Evolutionary conservation across 1,284 basidiomycete genomes (phyloP).

Genomic region (Afroboletus lepidellus): DNA sequence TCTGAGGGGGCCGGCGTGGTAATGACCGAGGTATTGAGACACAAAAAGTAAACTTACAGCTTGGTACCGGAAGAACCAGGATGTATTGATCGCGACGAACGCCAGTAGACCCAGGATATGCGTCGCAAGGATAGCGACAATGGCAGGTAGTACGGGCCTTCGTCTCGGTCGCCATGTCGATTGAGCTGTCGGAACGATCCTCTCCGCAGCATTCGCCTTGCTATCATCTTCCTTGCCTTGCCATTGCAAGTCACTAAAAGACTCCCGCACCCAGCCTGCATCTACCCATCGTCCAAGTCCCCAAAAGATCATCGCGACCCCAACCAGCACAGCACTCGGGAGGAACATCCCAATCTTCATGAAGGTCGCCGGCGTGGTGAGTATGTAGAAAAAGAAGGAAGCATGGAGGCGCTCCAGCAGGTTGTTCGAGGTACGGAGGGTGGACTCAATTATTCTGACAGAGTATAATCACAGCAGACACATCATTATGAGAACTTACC

Average conservation of each 20-base stretch:
- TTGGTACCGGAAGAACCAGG: conserved; percentile 41
- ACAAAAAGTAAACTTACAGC: conserved; percentile 35
- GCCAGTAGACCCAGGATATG: conserved; percentile 51
- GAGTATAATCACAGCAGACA: background rate
- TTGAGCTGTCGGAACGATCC: conserved; percentile 1
- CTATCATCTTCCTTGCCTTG: conserved; percentile 14
- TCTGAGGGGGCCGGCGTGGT: conserved; percentile 13
- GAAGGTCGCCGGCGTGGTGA: conserved; percentile 75
- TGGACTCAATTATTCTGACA: conserved; percentile 76
- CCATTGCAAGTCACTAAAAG: background rate
- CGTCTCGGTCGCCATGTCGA: conserved; percentile 38
- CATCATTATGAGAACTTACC: conserved; percentile 43
- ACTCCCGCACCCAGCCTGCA: conserved; percentile 51
- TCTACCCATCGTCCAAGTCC: conserved; percentile 74
- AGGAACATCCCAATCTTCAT: conserved; percentile 89
- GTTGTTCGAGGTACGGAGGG: conserved; percentile 87
- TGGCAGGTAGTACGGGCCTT: conserved; percentile 50
- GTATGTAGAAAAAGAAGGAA: conserved; percentile 93
- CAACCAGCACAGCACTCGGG: conserved; percentile 80
- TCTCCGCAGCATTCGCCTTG: background rate
- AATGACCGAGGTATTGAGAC: background rate
- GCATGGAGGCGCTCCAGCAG: conserved; percentile 91
- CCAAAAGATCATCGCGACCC: conserved; percentile 77
- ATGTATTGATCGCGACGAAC: conserved; percentile 45
- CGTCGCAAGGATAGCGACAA: conserved; percentile 54